These are phyloP conservation scores for Erythrobasidium hasegawianum DNA, from an alignment of 1,284 basidiomycete genomes.

Conservation along the genomic window DNA sequence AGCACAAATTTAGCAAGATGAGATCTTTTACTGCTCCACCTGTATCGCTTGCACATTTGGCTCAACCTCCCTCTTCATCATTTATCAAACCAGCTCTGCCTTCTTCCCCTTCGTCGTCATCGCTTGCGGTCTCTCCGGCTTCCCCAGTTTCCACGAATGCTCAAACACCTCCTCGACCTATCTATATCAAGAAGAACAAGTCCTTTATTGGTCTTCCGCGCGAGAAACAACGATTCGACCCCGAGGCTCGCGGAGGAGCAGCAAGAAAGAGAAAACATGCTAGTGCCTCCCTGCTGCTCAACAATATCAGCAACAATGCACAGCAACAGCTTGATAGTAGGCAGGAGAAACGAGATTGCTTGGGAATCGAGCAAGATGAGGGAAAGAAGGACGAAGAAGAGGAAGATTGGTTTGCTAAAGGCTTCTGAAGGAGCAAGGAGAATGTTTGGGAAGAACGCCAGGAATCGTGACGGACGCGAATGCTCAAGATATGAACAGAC, in stretches of 20 bases:
- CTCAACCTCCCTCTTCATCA: background rate
- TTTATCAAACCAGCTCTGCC: background rate
- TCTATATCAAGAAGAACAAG: conserved; percentile 1
- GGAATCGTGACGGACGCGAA: too few species aligned
- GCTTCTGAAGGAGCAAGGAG: too few species aligned
- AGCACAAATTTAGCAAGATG: background rate
- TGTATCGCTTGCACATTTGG: background rate
- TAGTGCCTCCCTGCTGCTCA: background rate
- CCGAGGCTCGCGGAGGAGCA: background rate
- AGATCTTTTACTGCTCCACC: conserved; percentile 11
- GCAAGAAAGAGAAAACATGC: background rate
- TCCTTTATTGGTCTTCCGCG: background rate
- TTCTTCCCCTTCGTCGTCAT: conserved; percentile 1
- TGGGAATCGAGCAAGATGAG: too few species aligned
- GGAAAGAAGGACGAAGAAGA: too few species aligned
- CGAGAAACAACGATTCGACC: background rate
- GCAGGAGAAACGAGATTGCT: too few species aligned
- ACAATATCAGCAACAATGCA: background rate
- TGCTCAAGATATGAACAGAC: too few species aligned
- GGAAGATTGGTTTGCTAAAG: too few species aligned
- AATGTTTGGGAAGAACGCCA: too few species aligned
- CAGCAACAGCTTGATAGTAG: too few species aligned
- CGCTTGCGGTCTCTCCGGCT: background rate
- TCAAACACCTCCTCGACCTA: background rate
- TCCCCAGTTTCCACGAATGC: background rate